Percentiles rank a stretch among this genome's conserved stretches.
Evolutionary conservation across 2,329 filamentous ascomycete genomes (phyloP).

Genomic region (Parastagonospora nodorum): DNA sequence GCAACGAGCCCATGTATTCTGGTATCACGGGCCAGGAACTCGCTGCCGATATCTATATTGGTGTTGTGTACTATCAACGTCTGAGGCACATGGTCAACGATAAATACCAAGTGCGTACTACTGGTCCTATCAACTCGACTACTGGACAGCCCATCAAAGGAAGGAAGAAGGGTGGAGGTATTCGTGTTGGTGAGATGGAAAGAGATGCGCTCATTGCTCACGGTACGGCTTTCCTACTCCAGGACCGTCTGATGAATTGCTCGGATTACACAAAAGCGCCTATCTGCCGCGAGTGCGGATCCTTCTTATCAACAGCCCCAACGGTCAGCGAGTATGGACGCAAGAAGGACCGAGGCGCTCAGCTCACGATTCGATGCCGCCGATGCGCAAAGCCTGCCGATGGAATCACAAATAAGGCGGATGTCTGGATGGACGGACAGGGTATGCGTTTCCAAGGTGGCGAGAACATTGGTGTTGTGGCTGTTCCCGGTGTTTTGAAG

Average conservation of each 20-base stretch:
- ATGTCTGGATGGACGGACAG: slow-evolving; percentile 86
- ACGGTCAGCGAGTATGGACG: slow-evolving; percentile 64
- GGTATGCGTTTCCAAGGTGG: slow-evolving; percentile 85
- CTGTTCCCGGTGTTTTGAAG: slow-evolving; percentile 88
- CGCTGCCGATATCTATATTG: slow-evolving; percentile 92
- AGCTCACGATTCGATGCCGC: slow-evolving; percentile 77
- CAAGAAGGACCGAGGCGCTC: slow-evolving; percentile 65
- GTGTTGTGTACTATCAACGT: slow-evolving; percentile 97
- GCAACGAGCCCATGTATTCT: slow-evolving; percentile 98
- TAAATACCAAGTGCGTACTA: slow-evolving; percentile 97
- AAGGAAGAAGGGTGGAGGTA: slow-evolving; percentile 93
- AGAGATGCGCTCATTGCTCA: slow-evolving; percentile 93
- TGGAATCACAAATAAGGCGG: slow-evolving; percentile 63
- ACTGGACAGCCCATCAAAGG: slow-evolving; percentile 98
- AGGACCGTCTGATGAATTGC: slow-evolving; percentile 96
- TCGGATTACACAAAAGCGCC: slow-evolving; percentile 89
- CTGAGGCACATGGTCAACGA: slow-evolving; percentile 99
- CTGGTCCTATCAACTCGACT: slow-evolving; percentile 84
- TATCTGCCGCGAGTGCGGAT: slow-evolving; percentile 88
- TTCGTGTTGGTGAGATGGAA: slow-evolving; percentile 99
- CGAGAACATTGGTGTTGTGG: slow-evolving; percentile 87
- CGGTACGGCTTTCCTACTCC: slow-evolving; percentile 90
- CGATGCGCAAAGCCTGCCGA: slow-evolving; percentile 68
- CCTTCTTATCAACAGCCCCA: slow-evolving; percentile 85
- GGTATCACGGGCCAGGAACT: slow-evolving; percentile 96